Base-by-base conservation (phyloP, 2,329 filamentous ascomycete genomes). In the Microdochium trichocladiopsis region DNA sequence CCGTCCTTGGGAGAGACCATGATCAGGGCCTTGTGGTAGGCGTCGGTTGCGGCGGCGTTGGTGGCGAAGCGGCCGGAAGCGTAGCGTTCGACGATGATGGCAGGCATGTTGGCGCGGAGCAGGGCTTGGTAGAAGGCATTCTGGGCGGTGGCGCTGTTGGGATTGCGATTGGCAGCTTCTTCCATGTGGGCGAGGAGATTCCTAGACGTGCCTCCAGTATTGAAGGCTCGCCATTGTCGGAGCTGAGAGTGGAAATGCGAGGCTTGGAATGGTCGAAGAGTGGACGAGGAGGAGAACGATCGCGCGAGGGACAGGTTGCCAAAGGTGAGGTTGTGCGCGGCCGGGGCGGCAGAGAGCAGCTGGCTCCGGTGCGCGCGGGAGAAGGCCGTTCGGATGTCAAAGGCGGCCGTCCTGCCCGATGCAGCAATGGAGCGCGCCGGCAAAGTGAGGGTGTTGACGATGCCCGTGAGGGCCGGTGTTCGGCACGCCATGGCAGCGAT, bases 81-180 rank as follows among this genome's bases (percentile, higher is more conserved):
- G 69, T 96, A 94, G 62, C 94, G 80, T 69, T 97, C 91, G 54
- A 96, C 81, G 52, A 99, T 76, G 57, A 99, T 95, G 50, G 91
- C 87, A 18, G 93, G 90, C 88, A 96, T 92, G 63, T 95, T 94
- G 50, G 93, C 91, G 65, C 88, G 88, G 52, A 96, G 78, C 14
- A 99, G 81, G 47, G 92, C 86, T 66, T 93, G 87, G 67, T 99
- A 99, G 68, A 99, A 96, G 16, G 89, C 87, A 67, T 93, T 94
- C 68, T 99, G 94, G 21, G 91, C 86, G 45, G 87, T 88, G 25
- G 91, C 87, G 68, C 90, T 97, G 54, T 77, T 81, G 1, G 94
- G 90, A 62, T 96, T 95, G 69, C 90, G 88, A 71, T 97, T 99
- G 36, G 94, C 95, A 23, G 88, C 87, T 67, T 92, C 87, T 72